Evolutionary conservation across 2,329 filamentous ascomycete genomes (phyloP).

Genomic region (Diplodia corticola): DNA sequence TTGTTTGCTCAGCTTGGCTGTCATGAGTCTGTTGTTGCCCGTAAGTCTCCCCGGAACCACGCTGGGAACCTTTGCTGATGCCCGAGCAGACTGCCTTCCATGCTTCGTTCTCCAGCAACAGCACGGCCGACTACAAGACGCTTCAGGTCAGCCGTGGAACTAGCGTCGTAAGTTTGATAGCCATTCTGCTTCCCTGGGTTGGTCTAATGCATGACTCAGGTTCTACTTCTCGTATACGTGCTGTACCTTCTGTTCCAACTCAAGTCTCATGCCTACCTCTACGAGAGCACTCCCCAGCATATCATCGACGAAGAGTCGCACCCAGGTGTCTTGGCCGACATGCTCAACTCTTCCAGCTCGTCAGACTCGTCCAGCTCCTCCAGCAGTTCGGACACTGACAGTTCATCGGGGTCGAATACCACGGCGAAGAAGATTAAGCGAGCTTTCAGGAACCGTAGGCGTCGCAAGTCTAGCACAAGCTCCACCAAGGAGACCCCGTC

Average conservation of each 20-base stretch:
- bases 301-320: constrained; percentile 90
- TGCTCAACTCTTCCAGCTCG: constrained; percentile 70
- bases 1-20: constrained; percentile 84
- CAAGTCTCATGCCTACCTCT: constrained; percentile 89
- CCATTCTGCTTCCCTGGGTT: constrained; percentile 11
- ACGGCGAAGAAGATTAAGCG: constrained; percentile 75
- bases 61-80: not conserved
- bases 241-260: constrained; percentile 88
- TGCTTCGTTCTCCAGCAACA: constrained; percentile 70
- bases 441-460: constrained; percentile 68
- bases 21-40: constrained; percentile 83
- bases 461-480: constrained; percentile 74
- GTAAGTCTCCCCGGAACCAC: constrained; percentile 47
- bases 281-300: constrained; percentile 87
- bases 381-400: constrained; percentile 62
- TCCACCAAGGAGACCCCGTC: constrained; percentile 64
- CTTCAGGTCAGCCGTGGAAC: constrained; percentile 87
- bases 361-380: constrained; percentile 51
- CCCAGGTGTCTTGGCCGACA: constrained; percentile 78
- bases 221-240: constrained; percentile 77
- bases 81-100: constrained; percentile 78
- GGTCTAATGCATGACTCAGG: constrained; percentile 44
- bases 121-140: constrained; percentile 66
- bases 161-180: constrained; percentile 66
- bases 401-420: constrained; percentile 66